These are phyloP conservation scores for Aleurites moluccanus DNA, from an alignment of 441 rosid genomes.

Conservation along the genomic window DNA sequence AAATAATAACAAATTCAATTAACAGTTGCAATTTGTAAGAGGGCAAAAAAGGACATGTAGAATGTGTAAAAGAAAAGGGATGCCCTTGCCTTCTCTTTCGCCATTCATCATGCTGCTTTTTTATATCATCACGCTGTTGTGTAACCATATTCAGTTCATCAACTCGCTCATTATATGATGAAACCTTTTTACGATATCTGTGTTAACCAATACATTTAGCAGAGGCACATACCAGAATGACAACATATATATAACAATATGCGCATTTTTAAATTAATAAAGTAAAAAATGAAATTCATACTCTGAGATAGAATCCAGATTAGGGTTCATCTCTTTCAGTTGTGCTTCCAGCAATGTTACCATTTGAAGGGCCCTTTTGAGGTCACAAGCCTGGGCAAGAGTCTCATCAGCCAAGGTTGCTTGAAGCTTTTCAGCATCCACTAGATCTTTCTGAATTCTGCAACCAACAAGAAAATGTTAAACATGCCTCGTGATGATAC, in stretches of 20 bases:
- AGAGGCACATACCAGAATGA: constrained; percentile 11
- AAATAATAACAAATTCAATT: constrained; percentile 26
- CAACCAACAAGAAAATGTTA: constrained; percentile 34
- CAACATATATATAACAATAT: background rate
- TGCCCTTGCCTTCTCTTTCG: constrained; percentile 72
- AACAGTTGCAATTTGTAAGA: constrained; percentile 10
- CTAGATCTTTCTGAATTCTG: constrained; percentile 92
- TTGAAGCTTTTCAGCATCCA: constrained; percentile 89
- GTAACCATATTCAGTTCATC: constrained; percentile 77
- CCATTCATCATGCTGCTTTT: constrained; percentile 84
- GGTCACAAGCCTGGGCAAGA: constrained; percentile 56
- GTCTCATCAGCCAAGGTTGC: constrained; percentile 58
- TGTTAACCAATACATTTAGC: constrained; percentile 23
- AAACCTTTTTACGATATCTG: constrained; percentile 80
- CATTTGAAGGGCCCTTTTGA: constrained; percentile 78
- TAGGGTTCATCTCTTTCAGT: constrained; percentile 90
- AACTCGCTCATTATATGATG: constrained; percentile 73
- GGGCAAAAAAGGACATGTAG: background rate
- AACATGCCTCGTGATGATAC: constrained; percentile 19
- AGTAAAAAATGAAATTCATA: constrained; percentile 36
- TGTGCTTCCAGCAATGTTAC: constrained; percentile 80
- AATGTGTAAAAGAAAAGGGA: background rate
- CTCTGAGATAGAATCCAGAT: constrained; percentile 96
- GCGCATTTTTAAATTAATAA: background rate
- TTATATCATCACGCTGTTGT: constrained; percentile 80